Conservation (phyloP, 805 yeast species). For the Yamadazyma paraphyllophila region DNA sequence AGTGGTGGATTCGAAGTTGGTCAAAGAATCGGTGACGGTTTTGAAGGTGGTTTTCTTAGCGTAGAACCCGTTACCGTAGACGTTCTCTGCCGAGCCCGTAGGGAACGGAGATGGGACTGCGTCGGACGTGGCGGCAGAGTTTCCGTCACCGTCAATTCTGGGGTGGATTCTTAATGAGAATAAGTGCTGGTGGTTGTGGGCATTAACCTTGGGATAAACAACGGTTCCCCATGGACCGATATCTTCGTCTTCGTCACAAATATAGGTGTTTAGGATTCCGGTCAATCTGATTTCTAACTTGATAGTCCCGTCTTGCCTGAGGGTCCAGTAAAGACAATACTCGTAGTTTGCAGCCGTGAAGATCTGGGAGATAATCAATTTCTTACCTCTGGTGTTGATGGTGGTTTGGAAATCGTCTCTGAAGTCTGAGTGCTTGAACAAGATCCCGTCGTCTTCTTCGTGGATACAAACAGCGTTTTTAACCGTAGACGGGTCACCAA, state of each 20-base stretch:
- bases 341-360: conserved; percentile 87
- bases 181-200: conserved; percentile 85
- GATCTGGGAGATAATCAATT: conserved; percentile 71
- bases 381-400: conserved; percentile 72
- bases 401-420: conserved; percentile 76
- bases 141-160: conserved; percentile 75
- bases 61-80: conserved; percentile 76
- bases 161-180: conserved; percentile 78
- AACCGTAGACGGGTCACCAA: conserved; percentile 67
- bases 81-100: conserved; percentile 65
- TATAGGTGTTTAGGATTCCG: conserved; percentile 76
- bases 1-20: conserved; percentile 55
- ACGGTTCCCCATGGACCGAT: conserved; percentile 76
- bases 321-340: conserved; percentile 79
- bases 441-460: conserved; percentile 80
- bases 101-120: conserved; percentile 59
- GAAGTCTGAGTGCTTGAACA: conserved; percentile 81
- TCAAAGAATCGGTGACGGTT: conserved; percentile 64
- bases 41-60: conserved; percentile 65
- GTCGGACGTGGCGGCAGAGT: conserved; percentile 68
- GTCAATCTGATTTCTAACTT: conserved; percentile 77
- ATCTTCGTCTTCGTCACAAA: conserved; percentile 62
- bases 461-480: conserved; percentile 82
- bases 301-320: conserved; percentile 82
- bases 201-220: conserved; percentile 77